Evolutionary conservation across 345 rosid genomes (phyloP).

Genomic region (Eucalyptus polybractea): DNA sequence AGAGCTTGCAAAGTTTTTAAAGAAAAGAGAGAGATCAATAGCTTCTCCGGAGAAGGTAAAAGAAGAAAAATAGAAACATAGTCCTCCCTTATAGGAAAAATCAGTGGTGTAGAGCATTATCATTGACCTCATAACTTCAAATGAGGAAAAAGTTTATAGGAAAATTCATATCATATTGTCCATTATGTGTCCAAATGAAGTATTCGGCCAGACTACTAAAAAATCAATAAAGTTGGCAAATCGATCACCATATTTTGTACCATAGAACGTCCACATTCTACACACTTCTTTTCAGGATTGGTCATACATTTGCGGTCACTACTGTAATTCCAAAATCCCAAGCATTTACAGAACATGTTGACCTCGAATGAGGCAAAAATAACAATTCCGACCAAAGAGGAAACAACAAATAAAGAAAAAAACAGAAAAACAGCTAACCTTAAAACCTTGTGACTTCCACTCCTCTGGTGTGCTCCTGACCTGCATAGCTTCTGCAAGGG

Average conservation of each 20-base stretch:
- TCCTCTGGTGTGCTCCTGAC: constrained; percentile 29
- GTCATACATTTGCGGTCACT: background rate
- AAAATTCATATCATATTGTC: background rate
- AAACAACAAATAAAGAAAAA: background rate
- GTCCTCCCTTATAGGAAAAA: background rate
- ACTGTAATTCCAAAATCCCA: background rate
- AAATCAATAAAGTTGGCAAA: background rate
- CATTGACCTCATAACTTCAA: background rate
- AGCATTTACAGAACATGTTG: background rate
- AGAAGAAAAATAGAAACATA: background rate
- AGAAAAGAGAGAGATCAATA: background rate
- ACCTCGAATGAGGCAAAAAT: background rate
- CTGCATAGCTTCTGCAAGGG: constrained; percentile 26
- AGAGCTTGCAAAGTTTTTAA: constrained; percentile 9
- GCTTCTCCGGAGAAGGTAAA: background rate
- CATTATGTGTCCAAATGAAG: background rate
- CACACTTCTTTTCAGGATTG: background rate
- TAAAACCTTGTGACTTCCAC: constrained; percentile 29
- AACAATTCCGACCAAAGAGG: background rate
- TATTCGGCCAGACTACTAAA: background rate
- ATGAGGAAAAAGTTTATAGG: background rate
- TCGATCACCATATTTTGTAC: background rate
- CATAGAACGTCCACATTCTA: background rate
- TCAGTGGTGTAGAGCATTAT: background rate
- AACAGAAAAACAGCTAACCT: constrained; percentile 7